These are phyloP conservation scores for Boletus semigastroideus DNA, from an alignment of 1,284 basidiomycete genomes.

Conservation along the genomic window DNA sequence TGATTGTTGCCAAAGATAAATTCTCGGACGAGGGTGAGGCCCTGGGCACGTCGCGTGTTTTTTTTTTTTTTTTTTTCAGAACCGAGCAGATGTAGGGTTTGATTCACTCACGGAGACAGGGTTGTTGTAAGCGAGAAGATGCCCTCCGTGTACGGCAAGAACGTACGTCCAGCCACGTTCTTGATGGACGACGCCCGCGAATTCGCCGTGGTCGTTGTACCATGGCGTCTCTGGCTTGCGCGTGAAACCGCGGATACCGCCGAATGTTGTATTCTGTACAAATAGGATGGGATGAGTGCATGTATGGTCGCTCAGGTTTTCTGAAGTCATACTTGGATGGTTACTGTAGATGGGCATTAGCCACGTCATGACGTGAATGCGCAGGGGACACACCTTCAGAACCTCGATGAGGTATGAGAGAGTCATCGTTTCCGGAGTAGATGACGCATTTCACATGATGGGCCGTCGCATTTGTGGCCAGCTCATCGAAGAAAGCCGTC, in stretches of 20 bases:
- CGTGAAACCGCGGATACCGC: slow-evolving; percentile 70
- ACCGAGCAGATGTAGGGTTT: too few species aligned
- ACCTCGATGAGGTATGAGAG: slow-evolving; percentile 61
- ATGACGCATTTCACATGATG: slow-evolving; percentile 53
- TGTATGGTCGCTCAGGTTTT: background rate
- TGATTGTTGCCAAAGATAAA: slow-evolving; percentile 57
- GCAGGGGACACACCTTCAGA: slow-evolving; percentile 50
- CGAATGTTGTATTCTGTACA: slow-evolving; percentile 68
- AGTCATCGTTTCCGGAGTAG: slow-evolving; percentile 61
- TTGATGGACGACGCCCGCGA: slow-evolving; percentile 70
- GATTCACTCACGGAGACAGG: slow-evolving; percentile 55
- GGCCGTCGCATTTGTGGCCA: slow-evolving; percentile 59
- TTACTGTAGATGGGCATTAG: slow-evolving; percentile 40
- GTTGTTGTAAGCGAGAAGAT: slow-evolving; percentile 50
- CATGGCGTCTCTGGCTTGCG: slow-evolving; percentile 64
- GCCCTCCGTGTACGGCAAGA: slow-evolving; percentile 56
- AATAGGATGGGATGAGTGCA: slow-evolving; percentile 1
- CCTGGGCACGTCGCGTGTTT: slow-evolving; percentile 38
- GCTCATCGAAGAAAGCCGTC: slow-evolving; percentile 60
- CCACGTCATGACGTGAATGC: background rate
- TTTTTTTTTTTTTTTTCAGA: too few species aligned
- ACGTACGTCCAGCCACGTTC: slow-evolving; percentile 69
- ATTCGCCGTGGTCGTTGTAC: slow-evolving; percentile 55
- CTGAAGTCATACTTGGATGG: slow-evolving; percentile 51
- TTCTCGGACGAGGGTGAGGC: slow-evolving; percentile 54